Evolutionary conservation across 441 rosid species (phyloP), one percentile per base, ranked within the genome.

Genomic region (Croton setiger): DNA sequence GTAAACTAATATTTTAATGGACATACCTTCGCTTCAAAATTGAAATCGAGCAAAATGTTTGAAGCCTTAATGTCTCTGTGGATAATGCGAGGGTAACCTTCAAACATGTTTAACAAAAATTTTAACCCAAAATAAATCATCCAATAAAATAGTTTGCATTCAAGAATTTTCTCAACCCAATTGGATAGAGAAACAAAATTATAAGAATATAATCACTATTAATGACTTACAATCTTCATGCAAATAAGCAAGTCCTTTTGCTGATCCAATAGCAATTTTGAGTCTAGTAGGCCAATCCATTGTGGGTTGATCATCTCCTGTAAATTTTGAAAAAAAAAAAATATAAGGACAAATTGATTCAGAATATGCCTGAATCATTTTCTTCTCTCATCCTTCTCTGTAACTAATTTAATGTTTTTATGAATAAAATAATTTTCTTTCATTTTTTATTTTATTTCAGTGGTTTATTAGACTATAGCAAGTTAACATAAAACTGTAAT

Each of bases 231-330:
- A 93, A 70, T 93, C 97, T 85, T 93, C 97, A 36, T 93, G 96
- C 76, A 93, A 76, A 76, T 91, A 93, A 45, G 96, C 97, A 72
- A 91, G 94, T 18, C 98, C 98, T 78, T 82, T 86, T 56, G 98
- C 94, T 21, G 96, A 78, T 65, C 98, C 97, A 54, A 89, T 4
- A 10, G 96, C 96, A 76, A 93, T 87, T 75, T 86, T 87, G 60
- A 89, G 66, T 80, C 97, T 78, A 1, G 72, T 83, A 14, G 83
- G 39, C 93, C 94, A 89, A 1, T 86, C 89, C 87, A 91, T 52
- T 39, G 76, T 69, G 0, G 88, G 85, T 3, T 71, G 81, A 74
- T 76, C 88, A 49, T 84, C 83, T 41, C 87, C 97, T 93, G 36
- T 67, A 48, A 70, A 57, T 39, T 69, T 43, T 39, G 8, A 8